Base-by-base conservation (phyloP, 2,329 filamentous ascomycete genomes). In the Fusarium redolens region DNA sequence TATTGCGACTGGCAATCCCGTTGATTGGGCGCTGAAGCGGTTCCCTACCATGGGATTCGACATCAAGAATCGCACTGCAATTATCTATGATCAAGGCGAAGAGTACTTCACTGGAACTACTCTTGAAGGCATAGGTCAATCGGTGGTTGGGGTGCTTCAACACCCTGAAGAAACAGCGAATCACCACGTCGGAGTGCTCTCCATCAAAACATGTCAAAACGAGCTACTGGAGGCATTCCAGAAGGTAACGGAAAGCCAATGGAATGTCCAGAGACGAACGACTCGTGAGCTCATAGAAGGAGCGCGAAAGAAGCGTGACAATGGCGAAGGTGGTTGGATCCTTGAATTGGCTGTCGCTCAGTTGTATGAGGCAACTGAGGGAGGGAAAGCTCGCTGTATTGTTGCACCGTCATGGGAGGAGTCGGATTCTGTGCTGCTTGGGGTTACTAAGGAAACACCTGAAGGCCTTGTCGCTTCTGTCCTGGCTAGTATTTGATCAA, bases 21-120 rank as follows among this genome's bases (percentile, higher is more conserved):
- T 74, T 3, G 71, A 73, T 20, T 73, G 71, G 71, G 71, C 71
- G 1, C 41, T 73, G 7, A 74, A 68, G 18, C 58, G 59, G 14
- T 73, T 73, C 40, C 52, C 71, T 14, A 41, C 35, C 1, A 74
- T 73, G 71, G 71, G 71, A 0, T 74, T 74, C 4, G 37, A 74
- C 2, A 44, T 72, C 30, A 37, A 62, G 5, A 52, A 62, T 6
- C 40, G 17, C 0, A 20, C 25, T 2, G 68, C 71, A 5, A 50
- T 65, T 3, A 65, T 73, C 3, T 73, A 73, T 22, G 71, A 72
- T 10, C 14, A 31, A 4, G 71, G 71, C 4, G 56, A 62, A 6
- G 71, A 74, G 7, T 14, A 47, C 5, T 73, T 73, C 1, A 74
- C 67, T 0, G 71, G 71, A 2, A 73, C 71, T 7, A 74, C 71